phyloP scores from a whole-genome alignment of 169 alveolate genomes.

The Plasmodium knowlesi region DNA sequence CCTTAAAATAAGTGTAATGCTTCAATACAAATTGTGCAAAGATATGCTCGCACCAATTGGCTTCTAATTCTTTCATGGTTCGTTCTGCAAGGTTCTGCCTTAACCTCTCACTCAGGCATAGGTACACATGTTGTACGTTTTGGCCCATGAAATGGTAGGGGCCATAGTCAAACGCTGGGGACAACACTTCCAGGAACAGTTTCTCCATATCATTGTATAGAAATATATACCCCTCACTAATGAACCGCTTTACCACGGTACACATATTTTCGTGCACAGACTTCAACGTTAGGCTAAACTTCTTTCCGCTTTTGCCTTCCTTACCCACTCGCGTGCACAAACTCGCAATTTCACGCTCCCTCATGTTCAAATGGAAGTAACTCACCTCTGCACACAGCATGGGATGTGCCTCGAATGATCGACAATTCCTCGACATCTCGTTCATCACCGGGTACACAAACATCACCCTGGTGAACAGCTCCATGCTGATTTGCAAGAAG shows the following conservation, averaged over 20 bases:
- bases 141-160: slow-evolving; percentile 21
- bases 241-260: slow-evolving; percentile 15
- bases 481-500: slow-evolving; percentile 5
- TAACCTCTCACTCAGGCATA: slow-evolving; percentile 32
- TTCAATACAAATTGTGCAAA: background rate
- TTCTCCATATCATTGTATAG: background rate
- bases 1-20: slow-evolving; percentile 13
- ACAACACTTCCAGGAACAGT: slow-evolving; percentile 18
- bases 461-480: slow-evolving; percentile 1
- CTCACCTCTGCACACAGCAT: slow-evolving; percentile 13
- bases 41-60: slow-evolving; percentile 27
- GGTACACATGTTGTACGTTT: slow-evolving; percentile 7
- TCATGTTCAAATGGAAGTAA: slow-evolving; percentile 24
- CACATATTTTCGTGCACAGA: slow-evolving; percentile 48
- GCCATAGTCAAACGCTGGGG: background rate
- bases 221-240: slow-evolving; percentile 31
- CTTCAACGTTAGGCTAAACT: background rate
- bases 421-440: background rate
- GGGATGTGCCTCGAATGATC: slow-evolving; percentile 12
- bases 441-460: background rate
- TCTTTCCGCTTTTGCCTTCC: background rate
- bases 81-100: slow-evolving; percentile 1
- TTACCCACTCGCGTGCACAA: background rate
- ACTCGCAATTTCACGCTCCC: slow-evolving; percentile 1
- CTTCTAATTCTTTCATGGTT: slow-evolving; percentile 11